Conservation (phyloP, 495 filamentous ascomycete species). For the Talaromyces borbonicus region DNA sequence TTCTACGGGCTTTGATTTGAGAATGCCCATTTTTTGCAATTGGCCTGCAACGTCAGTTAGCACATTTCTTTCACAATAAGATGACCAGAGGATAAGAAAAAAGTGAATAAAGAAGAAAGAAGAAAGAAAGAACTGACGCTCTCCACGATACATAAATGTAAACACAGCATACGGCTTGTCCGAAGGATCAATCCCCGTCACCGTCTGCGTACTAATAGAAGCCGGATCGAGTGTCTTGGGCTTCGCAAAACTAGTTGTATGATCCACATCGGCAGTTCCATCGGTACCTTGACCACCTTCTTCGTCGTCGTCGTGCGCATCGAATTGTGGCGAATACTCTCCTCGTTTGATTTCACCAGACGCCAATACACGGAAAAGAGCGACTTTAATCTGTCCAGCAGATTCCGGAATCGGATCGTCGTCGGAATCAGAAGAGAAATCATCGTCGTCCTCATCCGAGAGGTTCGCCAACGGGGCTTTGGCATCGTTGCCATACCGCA, state of each 20-base stretch:
- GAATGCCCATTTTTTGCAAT: conserved; percentile 88
- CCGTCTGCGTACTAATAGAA: conserved; percentile 94
- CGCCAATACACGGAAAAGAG: conserved; percentile 88
- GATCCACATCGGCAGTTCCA: conserved; percentile 64
- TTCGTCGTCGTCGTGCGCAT: conserved; percentile 91
- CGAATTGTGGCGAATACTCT: conserved; percentile 96
- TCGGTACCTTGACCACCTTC: conserved; percentile 38
- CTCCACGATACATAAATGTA: conserved; percentile 95
- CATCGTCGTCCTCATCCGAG: conserved; percentile 64
- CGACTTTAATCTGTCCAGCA: conserved; percentile 95
- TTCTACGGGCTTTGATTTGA: conserved; percentile 49
- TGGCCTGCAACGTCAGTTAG: conserved; percentile 51
- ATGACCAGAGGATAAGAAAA: not conserved
- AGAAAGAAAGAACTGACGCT: conserved; percentile 53
- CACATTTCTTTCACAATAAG: conserved; percentile 11
- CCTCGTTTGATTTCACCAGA: conserved; percentile 95
- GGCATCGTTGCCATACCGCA: conserved; percentile 68
- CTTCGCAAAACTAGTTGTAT: conserved; percentile 97
- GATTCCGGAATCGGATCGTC: conserved; percentile 90
- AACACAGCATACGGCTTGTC: conserved; percentile 95
- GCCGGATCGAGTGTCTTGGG: conserved; percentile 96
- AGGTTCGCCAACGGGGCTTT: conserved; percentile 63
- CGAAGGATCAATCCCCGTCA: conserved; percentile 93
- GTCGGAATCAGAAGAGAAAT: conserved; percentile 64
- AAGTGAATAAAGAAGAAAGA: not conserved